Evolutionary conservation across 768 basidiomycete genomes (phyloP), one percentile per base, ranked within the genome.

Genomic region (Gymnopilus dilepis): DNA sequence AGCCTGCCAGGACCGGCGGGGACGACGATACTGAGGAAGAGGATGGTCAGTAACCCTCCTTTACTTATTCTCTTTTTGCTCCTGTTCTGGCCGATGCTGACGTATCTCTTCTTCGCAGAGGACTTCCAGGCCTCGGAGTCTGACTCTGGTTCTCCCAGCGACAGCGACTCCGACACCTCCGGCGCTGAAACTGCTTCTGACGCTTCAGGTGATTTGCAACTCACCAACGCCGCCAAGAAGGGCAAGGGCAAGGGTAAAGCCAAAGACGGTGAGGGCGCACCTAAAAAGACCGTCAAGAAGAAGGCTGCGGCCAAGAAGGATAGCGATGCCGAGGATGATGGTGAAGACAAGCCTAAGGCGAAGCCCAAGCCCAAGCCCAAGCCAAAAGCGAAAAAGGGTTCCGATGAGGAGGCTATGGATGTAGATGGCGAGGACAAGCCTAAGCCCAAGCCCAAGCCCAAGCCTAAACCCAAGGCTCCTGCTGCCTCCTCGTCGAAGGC

Each of bases 121-220:
- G 95, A 97, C 76, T 99, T 99, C 85, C 77, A 88, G 62, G 95
- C 89, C 7, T 94, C 91, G 6, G 89, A 79, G 1, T 92, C 91
- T 0, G 95, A 97, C 69, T 82, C 80, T 45, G 95, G 96, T n/a
- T 97, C 96, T 4, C 93, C 96, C 0, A 89, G 86, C 38, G 90
- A 85, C 15, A 82, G 78, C 34, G 92, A 91, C 53, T 85, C 86
- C 0, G 86, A 85, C 75, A 79, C 70, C 5, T 91, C 88, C 30
- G 90, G 86, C 3, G 91, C 88, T 1, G 83, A 87, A 58, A 94
- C 91, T 5, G 93, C 91, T 11, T 94, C 93, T 0, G 92, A 94
- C 69, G 92, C 91, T 42, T 90, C 88, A 62, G 93, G 92, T 30
- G 92, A 94, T 70, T 84, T 84, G 56, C 87, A 86, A 54, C 69